These are phyloP conservation scores for Fusarium sp. DNA, from an alignment of 2,329 filamentous ascomycete species.

Conservation along the genomic window DNA sequence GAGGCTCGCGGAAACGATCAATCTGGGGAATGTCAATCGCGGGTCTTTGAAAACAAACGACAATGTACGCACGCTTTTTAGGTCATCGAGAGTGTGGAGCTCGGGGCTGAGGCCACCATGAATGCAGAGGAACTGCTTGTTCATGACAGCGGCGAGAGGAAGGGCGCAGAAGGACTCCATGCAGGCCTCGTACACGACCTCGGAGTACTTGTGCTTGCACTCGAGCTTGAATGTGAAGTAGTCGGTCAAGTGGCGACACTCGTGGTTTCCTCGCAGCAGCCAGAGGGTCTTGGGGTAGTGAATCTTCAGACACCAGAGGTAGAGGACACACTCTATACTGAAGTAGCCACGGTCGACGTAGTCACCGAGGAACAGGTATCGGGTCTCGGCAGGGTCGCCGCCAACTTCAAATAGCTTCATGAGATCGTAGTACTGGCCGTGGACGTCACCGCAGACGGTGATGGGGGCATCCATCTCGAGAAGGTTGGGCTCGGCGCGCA, in stretches of 20 bases:
- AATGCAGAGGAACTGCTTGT: constrained; percentile 99
- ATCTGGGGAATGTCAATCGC: constrained; percentile 68
- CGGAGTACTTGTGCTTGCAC: constrained; percentile 99
- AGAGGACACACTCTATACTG: constrained; percentile 98
- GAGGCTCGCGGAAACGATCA: constrained; percentile 96
- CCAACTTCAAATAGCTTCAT: constrained; percentile 99
- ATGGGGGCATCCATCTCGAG: constrained; percentile 99
- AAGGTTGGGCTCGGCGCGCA: constrained; percentile 92
- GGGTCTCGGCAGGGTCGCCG: constrained; percentile 93
- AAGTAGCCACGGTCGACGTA: constrained; percentile 99
- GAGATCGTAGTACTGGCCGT: constrained; percentile 98
- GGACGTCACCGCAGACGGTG: constrained; percentile 97
- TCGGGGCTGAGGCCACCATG: constrained; percentile 97
- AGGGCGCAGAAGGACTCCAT: constrained; percentile 98
- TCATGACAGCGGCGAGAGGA: constrained; percentile 97
- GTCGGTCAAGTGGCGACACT: constrained; percentile 98
- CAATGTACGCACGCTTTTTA: constrained; percentile 77
- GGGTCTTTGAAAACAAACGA: background rate
- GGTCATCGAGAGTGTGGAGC: constrained; percentile 92
- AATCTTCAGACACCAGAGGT: constrained; percentile 98
- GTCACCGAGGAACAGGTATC: constrained; percentile 97
- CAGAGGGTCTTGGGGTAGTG: constrained; percentile 98
- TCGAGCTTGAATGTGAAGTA: constrained; percentile 99
- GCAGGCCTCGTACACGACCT: constrained; percentile 95
- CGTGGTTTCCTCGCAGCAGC: constrained; percentile 97